phyloP scores from a whole-genome alignment of 148 eudicot species.

The Polygonum aviculare region DNA sequence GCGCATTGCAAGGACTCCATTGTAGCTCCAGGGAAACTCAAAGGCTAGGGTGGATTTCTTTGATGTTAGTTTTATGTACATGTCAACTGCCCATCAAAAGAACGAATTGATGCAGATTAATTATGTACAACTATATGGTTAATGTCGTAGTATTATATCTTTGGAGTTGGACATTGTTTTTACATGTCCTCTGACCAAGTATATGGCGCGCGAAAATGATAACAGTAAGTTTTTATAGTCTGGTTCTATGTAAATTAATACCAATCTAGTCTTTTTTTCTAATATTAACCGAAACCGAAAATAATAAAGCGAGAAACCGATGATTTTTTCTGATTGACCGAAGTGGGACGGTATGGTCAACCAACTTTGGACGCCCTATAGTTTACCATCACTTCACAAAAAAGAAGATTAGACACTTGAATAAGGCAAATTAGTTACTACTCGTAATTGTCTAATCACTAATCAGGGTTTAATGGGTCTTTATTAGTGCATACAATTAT shows the following conservation, averaged over 20 bases:
- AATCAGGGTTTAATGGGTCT: background rate
- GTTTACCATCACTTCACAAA: too few species aligned
- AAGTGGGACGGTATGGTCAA: too few species aligned
- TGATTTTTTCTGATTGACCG: too few species aligned
- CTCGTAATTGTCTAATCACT: background rate
- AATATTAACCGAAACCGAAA: too few species aligned
- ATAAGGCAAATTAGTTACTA: background rate
- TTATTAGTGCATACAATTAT: background rate
- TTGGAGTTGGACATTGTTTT: background rate
- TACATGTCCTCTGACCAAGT: background rate
- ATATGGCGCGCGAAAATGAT: background rate
- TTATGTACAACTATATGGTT: background rate
- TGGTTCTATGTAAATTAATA: background rate
- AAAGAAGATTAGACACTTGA: background rate
- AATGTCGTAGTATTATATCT: background rate
- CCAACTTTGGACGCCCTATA: too few species aligned
- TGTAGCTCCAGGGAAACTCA: constrained; percentile 25
- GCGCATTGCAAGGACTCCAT: constrained; percentile 86
- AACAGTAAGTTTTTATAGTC: background rate
- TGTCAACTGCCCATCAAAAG: background rate
- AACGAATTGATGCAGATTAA: background rate
- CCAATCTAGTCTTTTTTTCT: too few species aligned
- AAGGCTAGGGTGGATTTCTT: background rate
- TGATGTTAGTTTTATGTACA: background rate
- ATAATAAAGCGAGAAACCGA: too few species aligned